Evolutionary conservation across 2,329 filamentous ascomycete genomes (phyloP).

Genomic region (Diaporthe longicolla): DNA sequence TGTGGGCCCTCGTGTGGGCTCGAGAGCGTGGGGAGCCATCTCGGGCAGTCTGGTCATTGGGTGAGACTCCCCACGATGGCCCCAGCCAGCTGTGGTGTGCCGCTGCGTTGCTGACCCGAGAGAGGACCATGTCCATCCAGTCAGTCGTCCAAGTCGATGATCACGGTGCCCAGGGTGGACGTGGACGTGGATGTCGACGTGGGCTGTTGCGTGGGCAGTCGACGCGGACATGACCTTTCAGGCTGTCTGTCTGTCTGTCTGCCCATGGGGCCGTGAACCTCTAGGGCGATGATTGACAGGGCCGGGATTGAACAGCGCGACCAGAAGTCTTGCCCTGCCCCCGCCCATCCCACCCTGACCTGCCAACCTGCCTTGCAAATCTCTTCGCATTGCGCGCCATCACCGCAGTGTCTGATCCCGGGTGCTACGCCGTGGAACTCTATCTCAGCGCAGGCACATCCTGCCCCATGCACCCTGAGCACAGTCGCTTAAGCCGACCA

Average conservation of each 20-base stretch:
- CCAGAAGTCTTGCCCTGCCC: not conserved
- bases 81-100: not conserved
- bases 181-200: not conserved
- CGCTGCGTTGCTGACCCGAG: not conserved
- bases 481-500: slow-evolving; percentile 29
- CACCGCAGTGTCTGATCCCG: slow-evolving; percentile 4
- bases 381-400: not conserved
- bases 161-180: too few relatives aligned
- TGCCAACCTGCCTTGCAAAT: slow-evolving; percentile 9
- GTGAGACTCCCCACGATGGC: not conserved
- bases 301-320: not conserved
- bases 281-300: not conserved
- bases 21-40: not conserved
- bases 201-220: not conserved
- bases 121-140: not conserved
- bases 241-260: not conserved
- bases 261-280: not conserved
- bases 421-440: slow-evolving; percentile 32
- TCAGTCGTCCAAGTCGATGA: too few relatives aligned
- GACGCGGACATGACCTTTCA: not conserved
- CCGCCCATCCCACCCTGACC: too few relatives aligned
- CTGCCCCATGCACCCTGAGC: slow-evolving; percentile 4
- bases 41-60: not conserved
- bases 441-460: slow-evolving; percentile 18
- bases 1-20: not conserved